Evolutionary conservation across 148 eudicot genomes (phyloP).

Genomic region (Rhododendron mucronatum): DNA sequence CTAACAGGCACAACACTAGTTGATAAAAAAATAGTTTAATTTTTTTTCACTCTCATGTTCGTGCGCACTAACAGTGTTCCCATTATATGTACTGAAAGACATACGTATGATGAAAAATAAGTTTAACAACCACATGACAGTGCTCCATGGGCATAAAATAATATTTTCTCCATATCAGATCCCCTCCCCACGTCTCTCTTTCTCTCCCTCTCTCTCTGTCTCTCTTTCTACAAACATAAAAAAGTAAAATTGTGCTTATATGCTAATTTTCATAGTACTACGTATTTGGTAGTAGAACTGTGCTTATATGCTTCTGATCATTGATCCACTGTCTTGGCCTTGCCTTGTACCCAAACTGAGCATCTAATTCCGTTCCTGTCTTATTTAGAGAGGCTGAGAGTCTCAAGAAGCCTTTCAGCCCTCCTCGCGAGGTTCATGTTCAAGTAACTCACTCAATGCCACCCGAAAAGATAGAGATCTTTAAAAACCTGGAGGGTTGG

Average conservation of each 20-base stretch:
- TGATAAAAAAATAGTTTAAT: too few species aligned
- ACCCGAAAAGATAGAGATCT: constrained; percentile 17
- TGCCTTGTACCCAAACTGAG: background rate
- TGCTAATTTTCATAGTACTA: background rate
- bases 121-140: too few species aligned
- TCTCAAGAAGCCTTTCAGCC: constrained; percentile 11
- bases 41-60: too few species aligned
- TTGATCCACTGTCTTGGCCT: background rate
- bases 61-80: too few species aligned
- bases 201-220: too few species aligned
- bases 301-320: background rate
- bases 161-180: too few species aligned
- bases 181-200: too few species aligned
- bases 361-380: background rate
- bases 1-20: too few species aligned
- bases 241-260: background rate
- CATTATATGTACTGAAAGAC: too few species aligned
- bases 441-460: constrained; percentile 20
- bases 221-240: background rate
- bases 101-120: too few species aligned
- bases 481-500: constrained; percentile 14
- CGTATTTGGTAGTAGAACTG: background rate
- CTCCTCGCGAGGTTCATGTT: constrained; percentile 19
- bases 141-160: too few species aligned
- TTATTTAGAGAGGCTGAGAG: constrained; percentile 12